phyloP scores from a whole-genome alignment of 225 moss, liverwort and hornwort species.

The Straminergon stramineum region DNA sequence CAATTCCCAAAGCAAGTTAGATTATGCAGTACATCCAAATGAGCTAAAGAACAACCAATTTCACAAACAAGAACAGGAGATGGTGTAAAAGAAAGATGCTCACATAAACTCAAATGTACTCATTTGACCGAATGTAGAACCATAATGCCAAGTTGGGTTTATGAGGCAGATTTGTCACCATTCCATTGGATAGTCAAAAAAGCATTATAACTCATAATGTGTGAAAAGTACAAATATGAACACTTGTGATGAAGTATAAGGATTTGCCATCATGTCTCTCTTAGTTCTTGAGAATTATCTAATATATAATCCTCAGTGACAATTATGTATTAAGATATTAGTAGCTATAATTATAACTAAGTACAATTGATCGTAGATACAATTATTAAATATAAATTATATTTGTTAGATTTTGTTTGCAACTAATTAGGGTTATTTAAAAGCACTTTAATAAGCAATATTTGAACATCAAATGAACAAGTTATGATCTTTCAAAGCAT shows the following conservation, averaged over 20 bases:
- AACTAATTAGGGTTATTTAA: background rate
- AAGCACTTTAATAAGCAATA: background rate
- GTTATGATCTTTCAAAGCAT: background rate
- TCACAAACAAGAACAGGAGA: background rate
- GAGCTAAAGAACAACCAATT: background rate
- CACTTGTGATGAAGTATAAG: background rate
- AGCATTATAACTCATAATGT: background rate
- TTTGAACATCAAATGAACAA: background rate
- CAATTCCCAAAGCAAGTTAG: background rate
- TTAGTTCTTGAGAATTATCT: background rate
- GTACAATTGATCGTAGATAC: background rate
- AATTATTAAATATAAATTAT: background rate
- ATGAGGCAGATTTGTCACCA: background rate
- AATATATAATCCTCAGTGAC: background rate
- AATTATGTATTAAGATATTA: background rate
- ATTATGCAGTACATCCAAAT: background rate
- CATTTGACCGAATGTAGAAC: background rate
- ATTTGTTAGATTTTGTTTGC: background rate
- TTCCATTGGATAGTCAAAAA: background rate
- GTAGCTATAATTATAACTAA: background rate
- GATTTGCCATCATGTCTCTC: background rate
- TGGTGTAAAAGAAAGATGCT: accelerated
- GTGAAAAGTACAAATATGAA: accelerated
- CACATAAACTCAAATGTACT: background rate
- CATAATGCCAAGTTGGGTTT: no score